Percentiles rank a stretch among this genome's conserved stretches.
Evolutionary conservation across 148 eudicot species (phyloP).

Genomic region (Rhododendron molle): DNA sequence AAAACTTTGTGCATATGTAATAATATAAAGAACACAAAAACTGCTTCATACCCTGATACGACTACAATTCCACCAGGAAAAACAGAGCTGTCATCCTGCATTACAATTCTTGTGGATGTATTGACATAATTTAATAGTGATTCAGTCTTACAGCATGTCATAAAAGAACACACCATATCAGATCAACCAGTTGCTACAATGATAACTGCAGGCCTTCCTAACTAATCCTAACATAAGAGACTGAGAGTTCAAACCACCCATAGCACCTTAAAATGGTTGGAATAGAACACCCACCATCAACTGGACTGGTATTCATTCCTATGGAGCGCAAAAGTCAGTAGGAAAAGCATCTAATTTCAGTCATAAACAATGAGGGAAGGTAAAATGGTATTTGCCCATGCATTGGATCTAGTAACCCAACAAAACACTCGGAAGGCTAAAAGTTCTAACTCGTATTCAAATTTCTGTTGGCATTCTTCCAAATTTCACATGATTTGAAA

Average conservation of each 20-base stretch:
- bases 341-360: not conserved
- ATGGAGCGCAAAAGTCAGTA: conserved; percentile 2
- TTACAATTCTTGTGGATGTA: not conserved
- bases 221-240: not conserved
- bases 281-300: not conserved
- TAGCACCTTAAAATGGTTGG: not conserved
- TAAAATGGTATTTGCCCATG: not conserved
- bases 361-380: not conserved
- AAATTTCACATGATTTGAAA: not conserved
- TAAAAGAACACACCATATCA: not conserved
- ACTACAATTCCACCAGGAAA: not conserved
- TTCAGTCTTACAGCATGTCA: not conserved
- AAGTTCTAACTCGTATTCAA: not conserved
- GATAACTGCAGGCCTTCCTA: not conserved
- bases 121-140: not conserved
- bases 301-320: not conserved
- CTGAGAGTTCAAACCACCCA: not conserved
- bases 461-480: not conserved
- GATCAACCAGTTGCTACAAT: not conserved
- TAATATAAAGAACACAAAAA: not conserved
- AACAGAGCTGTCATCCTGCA: not conserved
- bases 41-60: not conserved
- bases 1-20: no score
- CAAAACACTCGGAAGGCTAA: not conserved
- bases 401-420: not conserved